Base-by-base conservation (phyloP, 805 yeast genomes). In the Saccharomyces eubayanus region DNA sequence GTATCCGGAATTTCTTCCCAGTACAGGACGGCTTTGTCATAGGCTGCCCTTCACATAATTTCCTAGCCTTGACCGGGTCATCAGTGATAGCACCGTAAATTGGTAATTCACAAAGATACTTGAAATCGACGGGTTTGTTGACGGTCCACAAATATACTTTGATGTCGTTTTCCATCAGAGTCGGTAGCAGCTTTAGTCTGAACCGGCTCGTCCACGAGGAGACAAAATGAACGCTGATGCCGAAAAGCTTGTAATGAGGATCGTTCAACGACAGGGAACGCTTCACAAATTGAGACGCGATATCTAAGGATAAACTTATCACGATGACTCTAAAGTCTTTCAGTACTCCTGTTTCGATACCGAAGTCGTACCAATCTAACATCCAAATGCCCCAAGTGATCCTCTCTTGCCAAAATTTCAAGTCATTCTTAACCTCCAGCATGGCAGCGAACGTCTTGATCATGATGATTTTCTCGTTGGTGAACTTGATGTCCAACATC, bases 311-410 rank as follows among this genome's bases (percentile, higher is more conserved):
- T 36, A 72, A 58, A 3, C 73, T 59, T 28, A 72, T 74, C 50
- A 68, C 73, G 27, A 74, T 65, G 21, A 72, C 62, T 21, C 65
- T 58, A 54, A 71, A 74, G 14, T 66, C 70, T 31, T 62, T 62
- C 28, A 80, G 68, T 1, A 74, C 61, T 3, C 71, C 72, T 2
- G 74, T 64, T 31, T 66, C 67, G 20, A 73, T 71, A 16, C 77
- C 80, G 56, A 65, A 72, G 47, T 69, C 65, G 55, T 74, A 73
- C 59, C 80, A 79, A 53, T 75, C 77, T 30, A 74, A 56, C 31
- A 71, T 62, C 85, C 85, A 81, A 5, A 81, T 62, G 0, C 85
- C 85, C 59, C 81, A 74, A 3, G 78, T 74, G 28, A 79, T 66
- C 21, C 72, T 68, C 16, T 66, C 57, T 51, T 74, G 69, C 83